These are phyloP conservation scores for Maudiozyma saulgeensis DNA, from an alignment of 805 yeast species.

Conservation along the genomic window DNA sequence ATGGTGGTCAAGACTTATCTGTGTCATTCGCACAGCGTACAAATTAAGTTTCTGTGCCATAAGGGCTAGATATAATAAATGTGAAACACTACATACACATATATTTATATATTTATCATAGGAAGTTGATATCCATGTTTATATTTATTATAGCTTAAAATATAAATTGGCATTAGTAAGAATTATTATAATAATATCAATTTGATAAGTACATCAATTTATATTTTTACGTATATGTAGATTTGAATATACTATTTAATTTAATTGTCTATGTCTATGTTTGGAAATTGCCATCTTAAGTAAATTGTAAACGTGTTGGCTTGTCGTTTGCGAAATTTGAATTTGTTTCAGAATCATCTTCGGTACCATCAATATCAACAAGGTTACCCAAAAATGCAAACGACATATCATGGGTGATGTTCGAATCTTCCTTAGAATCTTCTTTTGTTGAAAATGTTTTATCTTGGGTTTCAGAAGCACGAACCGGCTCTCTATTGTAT, in stretches of 20 bases:
- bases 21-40: slow-evolving; percentile 53
- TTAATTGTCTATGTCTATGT: not conserved
- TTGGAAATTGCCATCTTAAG: not conserved
- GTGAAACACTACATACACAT: not conserved
- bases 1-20: slow-evolving; percentile 69
- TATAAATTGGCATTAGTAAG: no score
- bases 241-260: no score
- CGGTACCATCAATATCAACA: slow-evolving; percentile 9
- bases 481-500: not conserved
- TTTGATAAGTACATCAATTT: not conserved
- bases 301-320: slow-evolving; percentile 11
- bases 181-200: not conserved
- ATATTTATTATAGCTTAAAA: not conserved
- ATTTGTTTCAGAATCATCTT: slow-evolving; percentile 6
- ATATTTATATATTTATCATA: not conserved
- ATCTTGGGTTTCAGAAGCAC: not conserved
- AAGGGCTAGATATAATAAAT: not conserved
- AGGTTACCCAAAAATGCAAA: slow-evolving; percentile 36
- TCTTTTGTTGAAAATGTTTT: not conserved
- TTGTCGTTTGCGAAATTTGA: slow-evolving; percentile 11
- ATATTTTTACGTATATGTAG: no score
- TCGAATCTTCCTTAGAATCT: not conserved
- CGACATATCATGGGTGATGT: slow-evolving; percentile 31
- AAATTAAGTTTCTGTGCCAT: not conserved
- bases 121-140: not conserved